Conservation (phyloP, 169 alveolate species). For the Neospora caninum region DNA sequence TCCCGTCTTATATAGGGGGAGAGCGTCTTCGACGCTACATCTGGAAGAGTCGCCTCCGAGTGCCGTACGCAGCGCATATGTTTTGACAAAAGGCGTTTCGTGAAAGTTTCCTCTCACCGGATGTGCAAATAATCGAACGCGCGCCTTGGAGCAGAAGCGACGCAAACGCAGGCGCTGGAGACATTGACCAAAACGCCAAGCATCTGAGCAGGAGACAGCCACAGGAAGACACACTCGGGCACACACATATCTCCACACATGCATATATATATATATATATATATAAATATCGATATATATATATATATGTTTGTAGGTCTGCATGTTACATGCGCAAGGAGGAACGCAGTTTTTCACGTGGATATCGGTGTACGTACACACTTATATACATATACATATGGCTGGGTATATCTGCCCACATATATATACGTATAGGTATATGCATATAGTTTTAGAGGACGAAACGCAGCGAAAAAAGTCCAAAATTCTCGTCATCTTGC, state of each 20-base stretch:
- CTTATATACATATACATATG: background rate
- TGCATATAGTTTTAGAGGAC: background rate
- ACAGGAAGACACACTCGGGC: background rate
- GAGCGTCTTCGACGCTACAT: too few species aligned
- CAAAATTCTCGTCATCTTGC: too few species aligned
- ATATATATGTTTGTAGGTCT: background rate
- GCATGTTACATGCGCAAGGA: too few species aligned
- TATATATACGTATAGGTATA: background rate
- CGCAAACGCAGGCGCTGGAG: constrained; percentile 2
- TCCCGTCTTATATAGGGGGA: too few species aligned
- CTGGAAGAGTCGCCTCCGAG: too few species aligned
- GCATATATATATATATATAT: background rate
- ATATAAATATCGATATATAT: background rate
- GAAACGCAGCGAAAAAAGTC: too few species aligned
- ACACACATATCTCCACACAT: background rate
- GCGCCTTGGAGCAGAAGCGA: background rate
- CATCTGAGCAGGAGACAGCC: background rate
- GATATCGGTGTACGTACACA: background rate
- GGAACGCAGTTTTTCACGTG: background rate
- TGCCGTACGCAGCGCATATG: background rate
- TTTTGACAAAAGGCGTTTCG: background rate
- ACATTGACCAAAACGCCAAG: background rate
- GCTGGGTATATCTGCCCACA: background rate
- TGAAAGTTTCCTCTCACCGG: background rate
- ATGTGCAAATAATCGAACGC: background rate